Base-by-base conservation (phyloP, 495 filamentous ascomycete genomes). In the Apiosordaria backusii region DNA sequence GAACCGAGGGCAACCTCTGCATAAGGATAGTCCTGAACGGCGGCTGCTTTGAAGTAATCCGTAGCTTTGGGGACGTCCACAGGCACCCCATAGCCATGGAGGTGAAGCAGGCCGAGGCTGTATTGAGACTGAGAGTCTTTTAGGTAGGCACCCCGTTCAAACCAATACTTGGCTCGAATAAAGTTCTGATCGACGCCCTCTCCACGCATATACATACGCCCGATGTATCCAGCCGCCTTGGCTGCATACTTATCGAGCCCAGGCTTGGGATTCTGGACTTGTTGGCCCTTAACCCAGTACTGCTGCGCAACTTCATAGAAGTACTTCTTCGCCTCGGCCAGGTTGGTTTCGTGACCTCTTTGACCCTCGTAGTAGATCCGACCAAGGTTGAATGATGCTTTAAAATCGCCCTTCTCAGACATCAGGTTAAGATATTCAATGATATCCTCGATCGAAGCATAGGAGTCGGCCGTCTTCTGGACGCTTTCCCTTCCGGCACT, bases 361-460 rank as follows among this genome's bases (percentile, higher is more conserved):
- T 90, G 87, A 0, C 95, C 95, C 65, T 98, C 94, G 70, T 97
- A 98, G 70, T 97, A 88, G 65, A 97, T 86, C 65, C 90, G 87
- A 21, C 91, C 95, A 0, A 99, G 81, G 63, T 89, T 93, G 75
- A 92, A 97, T 0, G 92, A 96, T 3, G 95, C 92, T 71, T 92
- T 95, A 67, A 96, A 84, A 70, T 98, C 92, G 5, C 93, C 93
- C 73, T 97, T 97, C 66, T 92, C 86, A 6, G 93, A 93, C 87
- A 97, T 89, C 61, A 98, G 81, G 74, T 97, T 93, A 70, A 97
- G 80, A 70, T 96, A 99, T 75, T 99, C 95, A 63, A 98, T 84
- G 19, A 98, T 87, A 77, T 98, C 94, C 65, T 97, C 95, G 57
- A 97, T 83, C 16, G 91, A 89, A 2, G 92, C 91, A 64, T 94